Evolutionary conservation across 768 basidiomycete species (phyloP), one percentile per base, ranked within the genome.

Genomic region (Heimioporus sp.): DNA sequence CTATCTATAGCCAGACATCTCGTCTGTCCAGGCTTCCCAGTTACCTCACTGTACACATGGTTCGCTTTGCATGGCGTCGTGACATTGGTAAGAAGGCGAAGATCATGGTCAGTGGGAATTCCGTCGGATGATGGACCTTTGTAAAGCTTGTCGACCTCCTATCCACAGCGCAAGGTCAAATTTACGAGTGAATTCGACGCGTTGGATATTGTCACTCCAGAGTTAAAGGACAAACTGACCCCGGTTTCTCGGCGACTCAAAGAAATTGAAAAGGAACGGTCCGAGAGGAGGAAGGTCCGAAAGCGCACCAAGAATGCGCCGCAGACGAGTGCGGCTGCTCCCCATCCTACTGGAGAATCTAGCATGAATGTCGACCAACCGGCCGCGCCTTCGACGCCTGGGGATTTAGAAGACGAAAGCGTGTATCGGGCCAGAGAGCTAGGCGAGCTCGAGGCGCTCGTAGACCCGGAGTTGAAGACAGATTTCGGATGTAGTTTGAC

Each of bases 41-140:
- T 5, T 95, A 90, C 62, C 79, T 97, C 19, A 85, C 87, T 6
- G 82, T 98, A 5, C 93, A 98, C 61, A 91, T 98, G 88, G 94
- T 95, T 12, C 89, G 97, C 43, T 99, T 98, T 68, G 87, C 86
- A 49, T 99, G 97, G 97, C 77, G 92, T 53, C 77, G 81, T 35
- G 97, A 98, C 58, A 94, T 97, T 53, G 72, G 71, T 46, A 92
- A 87, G 75, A 98, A 98, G 65, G 85, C 96, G 2, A 98, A 99
- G 73, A 96, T 98, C 66, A 93, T 99, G 96, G 89, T 89, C 54
- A 40, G 72, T 60, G 28, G 6, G 17, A 21, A 9, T 39, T 30
- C 16, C 8, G 21, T 41, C 16, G 10, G 8, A 34, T 45, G 13
- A 5, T 16, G 6, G 2, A 10, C 13, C 21, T 31, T 3, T 28